A percentile compares a stretch with the other conserved stretches of the same genome.
Evolutionary conservation across 148 eudicot species (phyloP).

Genomic region (Rhododendron griersonianum): DNA sequence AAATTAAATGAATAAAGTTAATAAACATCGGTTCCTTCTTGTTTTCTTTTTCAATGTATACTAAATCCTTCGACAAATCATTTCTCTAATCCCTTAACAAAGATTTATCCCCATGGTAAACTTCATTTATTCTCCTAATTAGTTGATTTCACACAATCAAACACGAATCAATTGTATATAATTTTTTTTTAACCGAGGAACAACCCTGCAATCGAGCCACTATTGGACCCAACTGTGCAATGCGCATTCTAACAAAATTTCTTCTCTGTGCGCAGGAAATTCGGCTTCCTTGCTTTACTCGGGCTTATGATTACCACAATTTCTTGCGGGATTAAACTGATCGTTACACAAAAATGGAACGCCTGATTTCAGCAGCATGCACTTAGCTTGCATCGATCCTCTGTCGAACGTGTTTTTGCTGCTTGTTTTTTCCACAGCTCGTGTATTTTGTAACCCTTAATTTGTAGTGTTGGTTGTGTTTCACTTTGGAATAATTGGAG

Average conservation of each 20-base stretch:
- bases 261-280: conserved; percentile 51
- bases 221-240: too few species aligned
- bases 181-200: too few species aligned
- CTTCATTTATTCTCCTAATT: too few species aligned
- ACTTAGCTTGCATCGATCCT: not conserved
- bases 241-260: not conserved
- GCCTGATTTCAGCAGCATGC: not conserved
- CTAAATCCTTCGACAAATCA: too few species aligned
- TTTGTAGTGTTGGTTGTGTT: not conserved
- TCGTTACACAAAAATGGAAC: conserved; percentile 13
- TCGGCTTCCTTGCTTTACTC: conserved; percentile 38
- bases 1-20: too few species aligned
- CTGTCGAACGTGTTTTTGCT: not conserved
- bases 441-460: not conserved
- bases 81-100: too few species aligned
- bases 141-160: too few species aligned
- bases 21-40: too few species aligned
- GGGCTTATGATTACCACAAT: conserved; percentile 55
- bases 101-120: too few species aligned
- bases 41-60: too few species aligned
- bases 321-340: conserved; percentile 52
- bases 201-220: too few species aligned
- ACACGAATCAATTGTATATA: too few species aligned
- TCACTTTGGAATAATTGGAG: not conserved
- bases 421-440: not conserved